Evolutionary conservation across 2,329 filamentous ascomycete genomes (phyloP), one percentile per base, ranked within the genome.

Genomic region (Albifimbria verrucaria): DNA sequence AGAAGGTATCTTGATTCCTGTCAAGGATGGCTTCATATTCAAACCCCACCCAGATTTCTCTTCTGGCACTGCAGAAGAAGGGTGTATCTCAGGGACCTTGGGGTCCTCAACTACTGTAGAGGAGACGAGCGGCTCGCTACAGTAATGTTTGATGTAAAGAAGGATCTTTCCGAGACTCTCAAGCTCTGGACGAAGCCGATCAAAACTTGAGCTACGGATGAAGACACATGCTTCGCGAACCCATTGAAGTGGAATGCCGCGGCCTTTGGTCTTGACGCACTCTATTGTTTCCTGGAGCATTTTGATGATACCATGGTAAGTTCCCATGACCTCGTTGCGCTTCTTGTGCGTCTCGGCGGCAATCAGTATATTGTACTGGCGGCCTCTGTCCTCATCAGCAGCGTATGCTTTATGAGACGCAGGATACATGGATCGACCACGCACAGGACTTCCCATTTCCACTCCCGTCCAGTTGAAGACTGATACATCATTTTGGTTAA

Each of bases 351-450:
- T 46, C 2, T 18, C 18, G 23, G 52, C 18, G 1, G 53, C 39
- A 12, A 52, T 20, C 24, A 53, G 28, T 1, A 47, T 18, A 15
- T 55, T 55, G 18, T 48, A 26, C 12, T 39, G 41, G 15, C 45
- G 41, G n/a, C 48, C 41, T 20, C 21, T 45, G 18, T 48, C 51
- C 2, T 21, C 22, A 20, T 50, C 26, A 7, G 20, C 24, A 26
- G 28, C 39, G 20, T 53, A 55, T 2, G 54, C 54, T 3, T 32
- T 26, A 12, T 55, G 51, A 2, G 54, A 54, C 17, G 48, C 26
- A 7, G 54, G 54, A 41, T 55, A 55, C 51, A 55, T 47, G 1
- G 54, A 55, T 23, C 54, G 54, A 4, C 54, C 54, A 17, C 54
- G 54, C 6, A 53, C 50, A 12, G 48, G 44, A 24, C 51, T 54